These are phyloP conservation scores for Carex myosuroides DNA, from an alignment of 176 grass and related monocot species.

Conservation along the genomic window DNA sequence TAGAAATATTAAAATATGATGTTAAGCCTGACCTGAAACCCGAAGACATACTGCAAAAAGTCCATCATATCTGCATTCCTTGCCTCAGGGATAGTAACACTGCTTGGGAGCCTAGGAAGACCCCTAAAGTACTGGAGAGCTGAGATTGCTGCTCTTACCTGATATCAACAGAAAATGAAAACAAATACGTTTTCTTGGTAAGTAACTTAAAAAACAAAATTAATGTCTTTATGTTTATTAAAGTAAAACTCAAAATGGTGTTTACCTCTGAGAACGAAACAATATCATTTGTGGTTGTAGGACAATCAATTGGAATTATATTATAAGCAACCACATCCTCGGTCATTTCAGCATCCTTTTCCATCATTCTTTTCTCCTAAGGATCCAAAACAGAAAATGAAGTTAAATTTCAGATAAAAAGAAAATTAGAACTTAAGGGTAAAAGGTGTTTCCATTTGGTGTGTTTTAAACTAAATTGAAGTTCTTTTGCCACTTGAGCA, in stretches of 20 bases:
- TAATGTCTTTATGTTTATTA: neutral
- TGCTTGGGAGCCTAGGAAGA: conserved; percentile 62
- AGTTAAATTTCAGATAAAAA: conserved; percentile 2
- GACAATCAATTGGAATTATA: conserved; percentile 81
- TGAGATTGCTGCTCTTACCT: conserved; percentile 87
- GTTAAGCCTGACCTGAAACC: conserved; percentile 62
- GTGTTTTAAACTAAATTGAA: neutral
- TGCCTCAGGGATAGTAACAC: conserved; percentile 54
- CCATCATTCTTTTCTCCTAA: conserved; percentile 85
- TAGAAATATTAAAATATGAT: conserved; percentile 7
- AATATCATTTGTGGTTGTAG: conserved; percentile 70
- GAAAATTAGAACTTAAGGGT: neutral
- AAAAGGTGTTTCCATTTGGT: neutral
- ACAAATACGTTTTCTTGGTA: neutral
- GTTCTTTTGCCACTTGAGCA: neutral
- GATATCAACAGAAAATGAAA: conserved; percentile 20
- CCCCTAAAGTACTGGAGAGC: conserved; percentile 61
- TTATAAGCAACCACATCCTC: conserved; percentile 89
- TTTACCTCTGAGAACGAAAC: conserved; percentile 61
- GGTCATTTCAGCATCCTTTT: conserved; percentile 79
- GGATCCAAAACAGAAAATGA: conserved; percentile 16
- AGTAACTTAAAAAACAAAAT: neutral
- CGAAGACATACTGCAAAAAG: conserved; percentile 78
- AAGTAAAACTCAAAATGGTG: neutral
- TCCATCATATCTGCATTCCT: conserved; percentile 91